phyloP scores from a whole-genome alignment of 305 asterid genomes.

The Galium porrigens region DNA sequence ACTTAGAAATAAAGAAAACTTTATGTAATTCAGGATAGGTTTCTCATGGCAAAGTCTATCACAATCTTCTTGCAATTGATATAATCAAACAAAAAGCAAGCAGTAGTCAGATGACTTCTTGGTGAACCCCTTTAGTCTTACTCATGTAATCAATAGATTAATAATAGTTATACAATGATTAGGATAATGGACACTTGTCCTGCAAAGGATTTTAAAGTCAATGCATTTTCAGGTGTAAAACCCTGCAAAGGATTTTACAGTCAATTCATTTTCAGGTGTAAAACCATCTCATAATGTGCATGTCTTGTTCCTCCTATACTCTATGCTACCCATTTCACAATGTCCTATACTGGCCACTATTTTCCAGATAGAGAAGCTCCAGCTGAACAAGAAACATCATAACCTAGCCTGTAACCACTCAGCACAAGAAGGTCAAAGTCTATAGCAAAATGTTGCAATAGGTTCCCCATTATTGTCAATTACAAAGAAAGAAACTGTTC shows the following conservation, averaged over 20 bases:
- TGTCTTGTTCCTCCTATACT: background rate
- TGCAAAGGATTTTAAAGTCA: background rate
- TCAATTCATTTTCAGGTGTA: background rate
- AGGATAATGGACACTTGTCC: background rate
- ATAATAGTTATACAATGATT: background rate
- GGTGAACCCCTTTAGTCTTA: background rate
- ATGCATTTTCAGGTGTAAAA: background rate
- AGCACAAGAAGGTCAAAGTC: background rate
- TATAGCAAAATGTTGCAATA: background rate
- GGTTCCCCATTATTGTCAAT: background rate
- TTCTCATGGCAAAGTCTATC: background rate
- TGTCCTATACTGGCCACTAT: background rate
- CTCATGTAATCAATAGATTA: background rate
- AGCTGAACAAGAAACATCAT: background rate
- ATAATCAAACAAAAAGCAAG: background rate
- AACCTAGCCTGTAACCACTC: background rate
- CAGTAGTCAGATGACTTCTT: background rate
- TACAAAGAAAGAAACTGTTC: background rate
- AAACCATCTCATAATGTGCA: background rate
- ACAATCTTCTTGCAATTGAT: background rate
- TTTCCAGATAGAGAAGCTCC: background rate
- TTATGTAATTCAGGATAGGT: background rate
- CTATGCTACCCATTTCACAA: slow-evolving; percentile 3
- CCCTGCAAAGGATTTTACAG: background rate
- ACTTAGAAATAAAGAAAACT: background rate